Conservation (phyloP, 1,284 basidiomycete genomes). For the Ustanciosporium gigantosporum region DNA sequence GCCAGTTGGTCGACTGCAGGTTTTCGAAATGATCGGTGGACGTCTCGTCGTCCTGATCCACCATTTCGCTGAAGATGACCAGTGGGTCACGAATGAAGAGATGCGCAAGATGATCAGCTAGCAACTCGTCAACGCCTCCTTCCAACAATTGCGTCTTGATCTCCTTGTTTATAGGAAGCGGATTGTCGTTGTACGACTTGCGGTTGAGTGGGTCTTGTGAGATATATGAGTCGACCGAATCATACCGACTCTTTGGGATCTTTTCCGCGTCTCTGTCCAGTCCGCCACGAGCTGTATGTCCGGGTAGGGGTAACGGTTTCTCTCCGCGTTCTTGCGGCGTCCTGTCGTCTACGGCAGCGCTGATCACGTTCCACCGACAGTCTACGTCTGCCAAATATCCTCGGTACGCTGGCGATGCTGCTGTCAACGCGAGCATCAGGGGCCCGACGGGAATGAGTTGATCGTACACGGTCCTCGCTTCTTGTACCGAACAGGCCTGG, state of each 20-base stretch:
- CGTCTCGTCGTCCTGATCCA: conserved; percentile 83
- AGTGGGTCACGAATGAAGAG: conserved; percentile 97
- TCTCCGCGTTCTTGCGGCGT: conserved; percentile 90
- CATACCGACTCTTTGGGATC: conserved; percentile 96
- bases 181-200: conserved; percentile 88
- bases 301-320: conserved; percentile 56
- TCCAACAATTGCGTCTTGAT: conserved; percentile 60
- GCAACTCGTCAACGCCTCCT: conserved; percentile 76
- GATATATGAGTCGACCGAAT: conserved; percentile 91
- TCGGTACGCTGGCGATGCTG: conserved; percentile 89
- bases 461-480: conserved; percentile 91
- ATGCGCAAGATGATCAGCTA: conserved; percentile 91
- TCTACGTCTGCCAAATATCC: conserved; percentile 95
- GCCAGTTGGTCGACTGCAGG: conserved; percentile 99
- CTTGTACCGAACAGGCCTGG: conserved; percentile 88
- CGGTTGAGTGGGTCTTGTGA: conserved; percentile 83
- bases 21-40: conserved; percentile 99
- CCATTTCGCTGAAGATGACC: conserved; percentile 90
- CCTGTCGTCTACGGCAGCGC: conserved; percentile 93
- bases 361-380: conserved; percentile 97
- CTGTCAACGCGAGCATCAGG: conserved; percentile 92
- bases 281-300: conserved; percentile 23
- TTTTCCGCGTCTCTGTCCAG: conserved; percentile 51
- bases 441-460: conserved; percentile 90
- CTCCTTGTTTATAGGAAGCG: conserved; percentile 75